Conservation (phyloP, 2,329 filamentous ascomycete species). For the Pseudogymnoascus sp. region DNA sequence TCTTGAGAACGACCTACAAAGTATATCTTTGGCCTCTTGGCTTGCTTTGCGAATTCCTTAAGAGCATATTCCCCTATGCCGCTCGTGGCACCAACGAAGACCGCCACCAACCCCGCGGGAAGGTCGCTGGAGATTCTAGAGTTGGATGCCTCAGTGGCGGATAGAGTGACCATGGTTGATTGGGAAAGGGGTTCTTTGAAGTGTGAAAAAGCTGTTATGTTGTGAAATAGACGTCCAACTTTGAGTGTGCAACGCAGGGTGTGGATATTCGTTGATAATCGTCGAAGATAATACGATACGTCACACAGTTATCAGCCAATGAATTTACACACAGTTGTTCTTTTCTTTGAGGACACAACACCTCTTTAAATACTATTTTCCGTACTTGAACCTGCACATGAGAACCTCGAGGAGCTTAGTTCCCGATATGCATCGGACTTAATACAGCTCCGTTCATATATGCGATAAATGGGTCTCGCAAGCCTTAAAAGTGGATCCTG, state of each 20-base stretch:
- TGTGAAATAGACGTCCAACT: not conserved
- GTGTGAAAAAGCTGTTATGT: not conserved
- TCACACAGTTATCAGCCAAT: not conserved
- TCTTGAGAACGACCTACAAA: conserved; percentile 38
- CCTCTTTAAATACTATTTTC: not conserved
- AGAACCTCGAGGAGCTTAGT: not conserved
- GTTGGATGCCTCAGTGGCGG: conserved; percentile 29
- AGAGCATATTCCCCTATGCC: conserved; percentile 41
- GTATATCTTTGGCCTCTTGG: conserved; percentile 33
- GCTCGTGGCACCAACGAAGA: conserved; percentile 43
- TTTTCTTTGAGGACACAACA: not conserved
- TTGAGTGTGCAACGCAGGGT: not conserved
- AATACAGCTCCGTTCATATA: not conserved
- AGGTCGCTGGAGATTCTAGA: conserved; percentile 25
- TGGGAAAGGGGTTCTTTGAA: not conserved
- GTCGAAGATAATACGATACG: not conserved
- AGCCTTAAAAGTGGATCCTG: not conserved
- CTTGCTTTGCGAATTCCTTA: conserved; percentile 33
- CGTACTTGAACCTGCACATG: not conserved
- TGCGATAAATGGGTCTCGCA: not conserved
- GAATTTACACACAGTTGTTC: not conserved
- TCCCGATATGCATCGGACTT: not conserved
- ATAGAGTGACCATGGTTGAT: conserved; percentile 30
- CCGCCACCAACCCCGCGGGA: conserved; percentile 34
- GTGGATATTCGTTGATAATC: not conserved